Evolutionary conservation across 345 rosid genomes (phyloP).

Genomic region (Citrus hindsii): DNA sequence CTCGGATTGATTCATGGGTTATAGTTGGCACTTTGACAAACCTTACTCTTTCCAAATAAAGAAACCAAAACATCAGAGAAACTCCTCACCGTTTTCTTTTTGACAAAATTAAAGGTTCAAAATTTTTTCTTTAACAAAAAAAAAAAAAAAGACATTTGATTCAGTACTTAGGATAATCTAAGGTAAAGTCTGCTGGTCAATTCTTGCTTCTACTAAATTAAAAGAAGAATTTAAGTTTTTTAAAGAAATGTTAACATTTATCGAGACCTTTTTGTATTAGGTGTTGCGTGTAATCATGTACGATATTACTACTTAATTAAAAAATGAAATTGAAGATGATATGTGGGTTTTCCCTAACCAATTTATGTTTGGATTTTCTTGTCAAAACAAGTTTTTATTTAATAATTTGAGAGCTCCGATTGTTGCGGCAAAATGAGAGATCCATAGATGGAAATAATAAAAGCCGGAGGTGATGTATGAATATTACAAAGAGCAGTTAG

Average conservation of each 20-base stretch:
- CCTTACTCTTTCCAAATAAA: background rate
- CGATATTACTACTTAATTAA: background rate
- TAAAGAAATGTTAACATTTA: no score
- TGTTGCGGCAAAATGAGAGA: background rate
- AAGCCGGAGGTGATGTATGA: background rate
- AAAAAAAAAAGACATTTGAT: background rate
- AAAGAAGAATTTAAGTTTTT: no score
- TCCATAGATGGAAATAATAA: background rate
- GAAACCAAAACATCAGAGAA: no score
- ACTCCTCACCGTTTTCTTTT: no score
- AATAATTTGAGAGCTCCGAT: background rate
- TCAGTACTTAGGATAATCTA: background rate
- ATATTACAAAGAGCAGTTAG: background rate
- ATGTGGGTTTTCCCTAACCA: background rate
- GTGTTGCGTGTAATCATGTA: no score
- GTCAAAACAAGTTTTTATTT: background rate
- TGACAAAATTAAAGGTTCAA: no score
- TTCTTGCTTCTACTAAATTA: no score
- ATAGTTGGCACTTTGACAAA: conserved; percentile 16
- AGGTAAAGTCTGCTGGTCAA: background rate
- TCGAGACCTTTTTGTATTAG: no score
- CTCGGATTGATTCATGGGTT: background rate
- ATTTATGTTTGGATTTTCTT: background rate
- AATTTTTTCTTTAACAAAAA: background rate
- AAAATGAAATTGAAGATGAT: background rate